Evolutionary conservation across 129 eudicot genomes (phyloP).

Genomic region (Chrysanthemum makinoi): DNA sequence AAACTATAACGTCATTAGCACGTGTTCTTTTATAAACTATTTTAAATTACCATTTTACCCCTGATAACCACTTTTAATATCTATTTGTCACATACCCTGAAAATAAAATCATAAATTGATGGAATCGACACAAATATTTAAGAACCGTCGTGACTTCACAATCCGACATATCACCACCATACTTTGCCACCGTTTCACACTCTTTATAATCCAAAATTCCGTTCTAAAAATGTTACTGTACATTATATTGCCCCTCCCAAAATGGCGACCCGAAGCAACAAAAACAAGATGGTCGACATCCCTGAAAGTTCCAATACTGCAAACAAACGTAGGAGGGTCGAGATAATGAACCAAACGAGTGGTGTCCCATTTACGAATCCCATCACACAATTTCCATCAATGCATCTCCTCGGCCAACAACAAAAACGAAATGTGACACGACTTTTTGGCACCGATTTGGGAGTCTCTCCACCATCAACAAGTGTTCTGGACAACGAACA

Average conservation of each 20-base stretch:
- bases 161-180: slow-evolving; percentile 20
- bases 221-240: neutral
- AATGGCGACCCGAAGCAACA: slow-evolving; percentile 26
- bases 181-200: slow-evolving; percentile 3
- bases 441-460: neutral
- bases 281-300: slow-evolving; percentile 20
- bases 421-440: neutral
- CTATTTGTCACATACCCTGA: neutral
- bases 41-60: neutral
- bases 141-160: slow-evolving; percentile 17
- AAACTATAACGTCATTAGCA: too few relatives aligned
- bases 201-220: neutral
- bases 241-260: neutral
- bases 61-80: neutral
- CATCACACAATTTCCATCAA: slow-evolving; percentile 24
- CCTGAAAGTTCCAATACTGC: slow-evolving; percentile 18
- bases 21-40: too few relatives aligned
- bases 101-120: neutral
- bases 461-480: neutral
- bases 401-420: slow-evolving; percentile 8
- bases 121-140: slow-evolving; percentile 24
- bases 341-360: slow-evolving; percentile 5
- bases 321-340: slow-evolving; percentile 25
- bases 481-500: neutral
- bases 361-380: slow-evolving; percentile 27